Percentiles rank a stretch among this genome's conserved stretches.
Evolutionary conservation across 2,329 filamentous ascomycete genomes (phyloP).

Genomic region (Arthroderma sp.): DNA sequence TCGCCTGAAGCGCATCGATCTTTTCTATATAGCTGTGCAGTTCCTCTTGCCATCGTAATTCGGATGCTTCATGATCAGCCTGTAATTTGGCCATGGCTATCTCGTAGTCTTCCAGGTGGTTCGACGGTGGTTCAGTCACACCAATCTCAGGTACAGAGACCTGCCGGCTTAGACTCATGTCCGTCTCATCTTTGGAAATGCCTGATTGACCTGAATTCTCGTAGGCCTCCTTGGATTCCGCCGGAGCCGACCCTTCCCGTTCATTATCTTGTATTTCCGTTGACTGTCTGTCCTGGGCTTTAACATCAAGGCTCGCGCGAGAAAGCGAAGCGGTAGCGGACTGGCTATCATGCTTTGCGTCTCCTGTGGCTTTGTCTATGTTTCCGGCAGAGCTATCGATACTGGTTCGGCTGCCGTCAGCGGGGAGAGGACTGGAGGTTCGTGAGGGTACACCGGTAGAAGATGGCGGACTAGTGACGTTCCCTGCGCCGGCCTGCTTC

Average conservation of each 20-base stretch:
- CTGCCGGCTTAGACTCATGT: constrained; percentile 11
- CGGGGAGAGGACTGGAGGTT: constrained; percentile 40
- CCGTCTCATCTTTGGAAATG: neutral
- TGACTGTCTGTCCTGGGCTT: constrained; percentile 17
- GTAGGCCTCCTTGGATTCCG: neutral
- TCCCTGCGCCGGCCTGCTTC: constrained; percentile 48
- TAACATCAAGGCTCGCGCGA: constrained; percentile 24
- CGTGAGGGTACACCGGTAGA: constrained; percentile 42
- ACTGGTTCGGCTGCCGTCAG: constrained; percentile 31
- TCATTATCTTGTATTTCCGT: constrained; percentile 16
- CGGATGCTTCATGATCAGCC: constrained; percentile 39
- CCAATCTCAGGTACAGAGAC: constrained; percentile 14
- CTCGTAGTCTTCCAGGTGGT: constrained; percentile 28
- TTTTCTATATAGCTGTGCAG: constrained; percentile 72
- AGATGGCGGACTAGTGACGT: constrained; percentile 36
- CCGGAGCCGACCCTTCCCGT: neutral
- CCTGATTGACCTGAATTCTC: neutral
- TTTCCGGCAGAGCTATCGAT: constrained; percentile 20
- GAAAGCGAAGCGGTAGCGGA: constrained; percentile 12
- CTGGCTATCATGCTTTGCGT: constrained; percentile 17
- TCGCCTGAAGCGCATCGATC: constrained; percentile 83
- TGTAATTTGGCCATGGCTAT: constrained; percentile 38
- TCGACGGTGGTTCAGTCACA: constrained; percentile 10
- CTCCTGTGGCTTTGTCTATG: constrained; percentile 16
- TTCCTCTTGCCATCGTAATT: constrained; percentile 63